A percentile compares a stretch with the other conserved stretches of the same genome.
phyloP scores from a whole-genome alignment of 352 stramenopile genomes.

The Globisporangium nunn region DNA sequence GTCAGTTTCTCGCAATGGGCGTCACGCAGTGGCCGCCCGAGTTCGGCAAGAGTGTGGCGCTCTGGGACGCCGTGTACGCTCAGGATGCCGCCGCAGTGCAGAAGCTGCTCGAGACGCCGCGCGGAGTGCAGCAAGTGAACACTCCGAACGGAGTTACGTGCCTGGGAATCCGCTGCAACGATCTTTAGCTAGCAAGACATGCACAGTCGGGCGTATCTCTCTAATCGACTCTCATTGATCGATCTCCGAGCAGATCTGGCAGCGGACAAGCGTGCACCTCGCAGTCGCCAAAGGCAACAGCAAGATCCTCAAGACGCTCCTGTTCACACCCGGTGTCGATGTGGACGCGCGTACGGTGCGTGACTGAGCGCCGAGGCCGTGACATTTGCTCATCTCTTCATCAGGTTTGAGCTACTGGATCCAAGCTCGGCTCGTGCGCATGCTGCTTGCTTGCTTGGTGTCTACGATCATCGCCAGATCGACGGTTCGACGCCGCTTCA shows the following conservation, averaged over 20 bases:
- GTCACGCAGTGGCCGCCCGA: constrained; percentile 26
- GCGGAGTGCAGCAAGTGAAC: constrained; percentile 38
- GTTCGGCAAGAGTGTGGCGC: constrained; percentile 27
- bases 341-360: constrained; percentile 41
- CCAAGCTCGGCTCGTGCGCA: not conserved
- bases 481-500: constrained; percentile 59
- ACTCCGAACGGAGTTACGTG: constrained; percentile 29
- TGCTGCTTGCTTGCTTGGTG: too few species aligned
- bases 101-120: constrained; percentile 24
- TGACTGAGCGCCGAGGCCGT: not conserved
- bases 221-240: too few species aligned
- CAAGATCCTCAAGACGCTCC: constrained; percentile 52
- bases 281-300: constrained; percentile 38
- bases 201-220: too few species aligned
- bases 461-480: constrained; percentile 19
- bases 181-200: too few species aligned
- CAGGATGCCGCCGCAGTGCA: constrained; percentile 29
- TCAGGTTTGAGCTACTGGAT: too few species aligned
- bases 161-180: not conserved
- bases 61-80: constrained; percentile 60
- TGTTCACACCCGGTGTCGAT: constrained; percentile 31
- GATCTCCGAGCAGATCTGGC: constrained; percentile 32
- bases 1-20: not conserved
- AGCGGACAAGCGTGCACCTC: constrained; percentile 52
- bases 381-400: too few species aligned